Percentiles rank a stretch among this genome's conserved stretches.
These are phyloP conservation scores for Moricandia moricandioides DNA, from an alignment of 345 rosid species.

Conservation along the genomic window DNA sequence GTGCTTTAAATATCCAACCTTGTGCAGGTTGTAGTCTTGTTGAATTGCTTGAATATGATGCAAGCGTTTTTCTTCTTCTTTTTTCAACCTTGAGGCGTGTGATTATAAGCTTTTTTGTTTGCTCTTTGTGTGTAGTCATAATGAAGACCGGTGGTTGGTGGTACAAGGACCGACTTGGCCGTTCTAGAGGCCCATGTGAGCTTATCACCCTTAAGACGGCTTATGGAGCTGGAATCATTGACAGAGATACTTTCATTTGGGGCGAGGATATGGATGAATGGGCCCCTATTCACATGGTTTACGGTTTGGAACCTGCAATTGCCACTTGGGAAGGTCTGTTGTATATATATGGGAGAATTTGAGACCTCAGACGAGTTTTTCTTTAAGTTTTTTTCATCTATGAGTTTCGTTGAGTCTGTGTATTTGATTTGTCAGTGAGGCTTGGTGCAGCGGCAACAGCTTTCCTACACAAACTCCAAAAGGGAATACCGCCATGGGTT, in stretches of 20 bases:
- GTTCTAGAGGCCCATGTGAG: slow-evolving; percentile 90
- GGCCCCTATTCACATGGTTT: slow-evolving; percentile 95
- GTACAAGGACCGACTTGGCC: slow-evolving; percentile 90
- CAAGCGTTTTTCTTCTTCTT: neutral
- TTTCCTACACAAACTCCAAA: slow-evolving; percentile 78
- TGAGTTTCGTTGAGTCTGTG: neutral
- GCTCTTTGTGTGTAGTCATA: slow-evolving; percentile 47
- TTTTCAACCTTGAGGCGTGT: neutral
- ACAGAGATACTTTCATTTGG: slow-evolving; percentile 91
- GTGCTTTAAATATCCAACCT: neutral
- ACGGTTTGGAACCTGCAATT: slow-evolving; percentile 87
- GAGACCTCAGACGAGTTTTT: neutral
- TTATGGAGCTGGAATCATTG: slow-evolving; percentile 87
- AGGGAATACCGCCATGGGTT: slow-evolving; percentile 88
- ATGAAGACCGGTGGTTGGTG: slow-evolving; percentile 84
- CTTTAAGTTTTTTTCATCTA: too few species aligned
- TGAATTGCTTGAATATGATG: neutral
- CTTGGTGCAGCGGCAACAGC: slow-evolving; percentile 86
- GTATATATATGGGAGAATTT: slow-evolving; percentile 1
- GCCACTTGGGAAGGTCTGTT: slow-evolving; percentile 92
- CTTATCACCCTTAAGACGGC: slow-evolving; percentile 84
- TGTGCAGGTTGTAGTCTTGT: neutral
- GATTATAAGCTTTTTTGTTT: neutral
- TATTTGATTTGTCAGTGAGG: slow-evolving; percentile 54
- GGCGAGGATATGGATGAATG: slow-evolving; percentile 94